Percentiles rank a stretch among this genome's conserved stretches.
Evolutionary conservation across 1,284 basidiomycete species (phyloP).

Genomic region (Malassezia obtusa): DNA sequence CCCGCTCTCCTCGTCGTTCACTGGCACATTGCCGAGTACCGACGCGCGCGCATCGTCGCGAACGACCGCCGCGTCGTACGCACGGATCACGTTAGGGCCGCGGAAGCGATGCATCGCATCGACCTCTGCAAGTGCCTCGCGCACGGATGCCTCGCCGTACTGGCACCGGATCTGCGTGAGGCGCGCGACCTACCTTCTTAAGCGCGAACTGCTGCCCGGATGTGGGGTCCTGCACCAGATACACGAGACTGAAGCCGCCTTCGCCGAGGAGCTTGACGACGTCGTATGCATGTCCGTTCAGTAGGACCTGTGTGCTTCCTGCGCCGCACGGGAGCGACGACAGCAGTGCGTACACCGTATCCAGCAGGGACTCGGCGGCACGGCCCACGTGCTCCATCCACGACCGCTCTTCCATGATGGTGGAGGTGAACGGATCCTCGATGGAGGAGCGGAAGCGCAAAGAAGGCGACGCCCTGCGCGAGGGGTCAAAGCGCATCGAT

Average conservation of each 20-base stretch:
- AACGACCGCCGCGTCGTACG: slow-evolving; percentile 43
- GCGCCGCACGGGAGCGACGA: slow-evolving; percentile 31
- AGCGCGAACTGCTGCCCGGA: slow-evolving; percentile 42
- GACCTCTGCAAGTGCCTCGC: slow-evolving; percentile 45
- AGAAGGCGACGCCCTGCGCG: not conserved
- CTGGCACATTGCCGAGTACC: slow-evolving; percentile 29
- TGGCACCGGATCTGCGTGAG: slow-evolving; percentile 48
- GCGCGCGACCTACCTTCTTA: no score
- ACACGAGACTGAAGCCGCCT: slow-evolving; percentile 37
- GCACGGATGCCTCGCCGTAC: slow-evolving; percentile 39
- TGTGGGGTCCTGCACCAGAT: slow-evolving; percentile 37
- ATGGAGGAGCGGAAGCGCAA: not conserved
- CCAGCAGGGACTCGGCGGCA: slow-evolving; percentile 18
- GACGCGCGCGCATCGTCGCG: slow-evolving; percentile 30
- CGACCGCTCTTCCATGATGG: slow-evolving; percentile 2
- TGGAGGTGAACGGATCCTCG: not conserved
- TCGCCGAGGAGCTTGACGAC: slow-evolving; percentile 40
- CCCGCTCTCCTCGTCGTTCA: slow-evolving; percentile 24
- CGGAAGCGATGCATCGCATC: slow-evolving; percentile 47
- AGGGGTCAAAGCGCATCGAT: not conserved
- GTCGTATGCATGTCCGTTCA: slow-evolving; percentile 39
- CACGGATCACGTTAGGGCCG: slow-evolving; percentile 41
- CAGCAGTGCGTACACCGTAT: slow-evolving; percentile 29
- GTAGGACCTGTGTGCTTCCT: slow-evolving; percentile 25
- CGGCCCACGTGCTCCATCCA: not conserved